Percentiles rank a stretch among this genome's conserved stretches.
Conservation (phyloP, 2,329 filamentous ascomycete genomes). For the Fusarium circinatum region DNA sequence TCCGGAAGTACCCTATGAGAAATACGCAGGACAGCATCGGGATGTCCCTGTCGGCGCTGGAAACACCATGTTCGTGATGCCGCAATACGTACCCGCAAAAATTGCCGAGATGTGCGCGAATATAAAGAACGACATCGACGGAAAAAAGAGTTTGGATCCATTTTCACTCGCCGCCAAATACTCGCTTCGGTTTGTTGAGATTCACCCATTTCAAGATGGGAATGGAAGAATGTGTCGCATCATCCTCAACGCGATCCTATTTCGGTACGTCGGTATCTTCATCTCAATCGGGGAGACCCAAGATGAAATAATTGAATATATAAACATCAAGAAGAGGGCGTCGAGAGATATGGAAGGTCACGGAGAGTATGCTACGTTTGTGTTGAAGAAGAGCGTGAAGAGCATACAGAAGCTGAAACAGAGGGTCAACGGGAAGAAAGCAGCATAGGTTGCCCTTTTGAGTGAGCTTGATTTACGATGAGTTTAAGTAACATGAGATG, state of each 20-base stretch:
- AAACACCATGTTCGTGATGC: slow-evolving; percentile 42
- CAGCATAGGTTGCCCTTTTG: fast-evolving
- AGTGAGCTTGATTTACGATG: fast-evolving
- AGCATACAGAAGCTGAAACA: slow-evolving; percentile 37
- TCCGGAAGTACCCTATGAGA: not conserved
- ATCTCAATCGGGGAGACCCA: slow-evolving; percentile 37
- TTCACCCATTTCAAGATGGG: slow-evolving; percentile 54
- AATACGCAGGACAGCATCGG: slow-evolving; percentile 44
- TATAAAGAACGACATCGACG: slow-evolving; percentile 29
- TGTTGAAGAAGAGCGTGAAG: slow-evolving; percentile 23
- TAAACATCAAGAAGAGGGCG: slow-evolving; percentile 40
- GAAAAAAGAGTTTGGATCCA: slow-evolving; percentile 37
- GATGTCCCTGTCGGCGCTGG: slow-evolving; percentile 39
- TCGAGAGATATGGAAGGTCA: slow-evolving; percentile 40
- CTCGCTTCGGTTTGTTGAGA: slow-evolving; percentile 47
- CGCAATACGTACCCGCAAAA: slow-evolving; percentile 36
- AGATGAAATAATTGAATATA: slow-evolving; percentile 34
- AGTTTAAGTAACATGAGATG: not conserved
- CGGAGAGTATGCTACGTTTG: slow-evolving; percentile 43
- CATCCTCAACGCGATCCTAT: slow-evolving; percentile 50
- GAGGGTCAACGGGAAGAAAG: slow-evolving; percentile 29
- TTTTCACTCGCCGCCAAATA: slow-evolving; percentile 46
- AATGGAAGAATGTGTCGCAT: slow-evolving; percentile 53
- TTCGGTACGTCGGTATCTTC: slow-evolving; percentile 44
- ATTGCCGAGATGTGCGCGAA: slow-evolving; percentile 44